Evolutionary conservation across 2,329 filamentous ascomycete species (phyloP).

Genomic region (Diplocarpon rosae): DNA sequence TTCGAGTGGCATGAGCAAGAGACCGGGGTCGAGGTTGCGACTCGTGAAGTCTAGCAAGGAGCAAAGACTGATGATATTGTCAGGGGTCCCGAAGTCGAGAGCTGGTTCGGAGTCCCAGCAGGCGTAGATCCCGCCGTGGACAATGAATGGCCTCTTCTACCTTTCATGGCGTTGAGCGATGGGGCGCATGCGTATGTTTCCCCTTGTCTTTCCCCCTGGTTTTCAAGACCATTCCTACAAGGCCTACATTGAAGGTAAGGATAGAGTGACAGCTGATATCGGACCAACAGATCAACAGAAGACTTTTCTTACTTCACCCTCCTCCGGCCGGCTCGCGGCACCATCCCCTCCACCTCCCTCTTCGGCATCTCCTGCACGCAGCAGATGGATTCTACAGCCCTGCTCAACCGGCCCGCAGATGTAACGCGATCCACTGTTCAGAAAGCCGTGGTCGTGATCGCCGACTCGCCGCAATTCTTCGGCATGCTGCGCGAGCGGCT

Average conservation of each 20-base stretch:
- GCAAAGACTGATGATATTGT: conserved; percentile 2
- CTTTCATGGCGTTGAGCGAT: conserved; percentile 95
- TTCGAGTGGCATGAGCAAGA: not conserved
- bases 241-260: not conserved
- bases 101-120: conserved; percentile 71
- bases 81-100: conserved; percentile 81
- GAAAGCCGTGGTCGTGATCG: conserved; percentile 93
- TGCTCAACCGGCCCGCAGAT: conserved; percentile 71
- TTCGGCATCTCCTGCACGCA: conserved; percentile 95
- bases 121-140: conserved; percentile 67
- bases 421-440: conserved; percentile 97
- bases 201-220: not conserved
- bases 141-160: conserved; percentile 83
- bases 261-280: not conserved
- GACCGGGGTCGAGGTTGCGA: not conserved
- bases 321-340: conserved; percentile 46
- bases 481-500: conserved; percentile 84
- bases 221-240: not conserved
- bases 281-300: conserved; percentile 57
- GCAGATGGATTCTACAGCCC: conserved; percentile 69
- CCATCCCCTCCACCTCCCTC: conserved; percentile 60
- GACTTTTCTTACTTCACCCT: conserved; percentile 99
- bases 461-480: conserved; percentile 81
- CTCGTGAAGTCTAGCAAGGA: too few relatives aligned
- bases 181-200: conserved; percentile 75